Evolutionary conservation across 1,284 basidiomycete species (phyloP), one percentile per base, ranked within the genome.

Genomic region (Limonomyces culmigenus): DNA sequence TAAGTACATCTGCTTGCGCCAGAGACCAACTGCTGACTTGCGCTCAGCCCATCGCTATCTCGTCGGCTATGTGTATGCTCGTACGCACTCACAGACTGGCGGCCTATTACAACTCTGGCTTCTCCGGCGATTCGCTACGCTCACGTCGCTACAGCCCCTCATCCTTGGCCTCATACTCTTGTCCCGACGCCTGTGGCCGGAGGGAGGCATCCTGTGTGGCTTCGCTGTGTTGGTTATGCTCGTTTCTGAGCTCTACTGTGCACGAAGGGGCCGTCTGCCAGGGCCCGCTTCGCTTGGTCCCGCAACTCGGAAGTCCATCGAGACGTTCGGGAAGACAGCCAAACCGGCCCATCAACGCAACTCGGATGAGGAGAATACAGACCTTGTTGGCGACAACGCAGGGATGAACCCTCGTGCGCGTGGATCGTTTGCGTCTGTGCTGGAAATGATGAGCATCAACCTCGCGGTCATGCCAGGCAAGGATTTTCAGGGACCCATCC

Each of bases 391-490:
- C 48, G 56, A 55, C 19, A 51, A 59, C 38, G 8, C 23, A n/a
- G 59, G 43, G 27, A 46, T 55, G 6, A 53, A 43, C 2, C 44
- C 49, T 27, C 52, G 68, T 17, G 52, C 60, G 27, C 63, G 77
- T 38, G 73, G 74, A 12, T 80, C 76, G 2, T 74, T 79, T 58
- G 76, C 78, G 3, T 74, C 70, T 18, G 74, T 83, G 35, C 56
- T 83, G 39, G 78, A 83, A 48, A 80, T 83, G 77, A 79, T 83
- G 75, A 74, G 73, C 39, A 47, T 73, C 38, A 81, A 76, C 12
- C 58, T 83, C 23, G 76, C 77, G 2, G 74, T 80, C 12, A 67
- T 67, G 59, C 78, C 78, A 2, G 65, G 71, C 2, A 54, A 63
- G 13, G 63, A 65, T n/a, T 11, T 6, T 10, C 63, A 63, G 30